Conservation (phyloP, 2,329 filamentous ascomycete species). For the Nemania serpens region DNA sequence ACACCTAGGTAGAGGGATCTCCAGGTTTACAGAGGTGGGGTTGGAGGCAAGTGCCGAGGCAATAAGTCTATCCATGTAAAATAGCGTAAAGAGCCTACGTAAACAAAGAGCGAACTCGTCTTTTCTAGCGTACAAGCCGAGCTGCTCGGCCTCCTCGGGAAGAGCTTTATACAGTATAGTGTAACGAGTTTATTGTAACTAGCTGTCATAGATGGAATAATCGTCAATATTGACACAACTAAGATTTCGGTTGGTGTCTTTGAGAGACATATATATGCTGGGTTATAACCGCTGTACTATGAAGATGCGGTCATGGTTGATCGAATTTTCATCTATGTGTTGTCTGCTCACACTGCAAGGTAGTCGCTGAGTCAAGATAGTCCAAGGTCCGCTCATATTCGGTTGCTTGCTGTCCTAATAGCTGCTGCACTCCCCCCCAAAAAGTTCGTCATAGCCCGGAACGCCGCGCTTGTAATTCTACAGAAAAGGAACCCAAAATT, state of each 20-base stretch:
- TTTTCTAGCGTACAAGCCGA: too few relatives aligned
- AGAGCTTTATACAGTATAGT: background rate
- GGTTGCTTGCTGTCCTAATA: background rate
- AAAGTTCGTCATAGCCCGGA: slow-evolving; percentile 17
- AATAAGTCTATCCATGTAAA: slow-evolving; percentile 15
- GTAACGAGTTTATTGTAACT: background rate
- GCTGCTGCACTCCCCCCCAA: background rate
- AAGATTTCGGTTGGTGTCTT: too few relatives aligned
- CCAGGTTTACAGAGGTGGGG: slow-evolving; percentile 25
- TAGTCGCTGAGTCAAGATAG: background rate
- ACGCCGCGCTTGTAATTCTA: slow-evolving; percentile 29
- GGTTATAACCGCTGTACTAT: background rate
- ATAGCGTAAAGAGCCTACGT: too few relatives aligned
- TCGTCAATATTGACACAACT: too few relatives aligned
- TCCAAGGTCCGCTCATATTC: slow-evolving; percentile 11
- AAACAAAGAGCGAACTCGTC: too few relatives aligned
- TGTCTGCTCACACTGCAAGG: background rate
- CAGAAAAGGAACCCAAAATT: slow-evolving; percentile 21
- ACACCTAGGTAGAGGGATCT: slow-evolving; percentile 5
- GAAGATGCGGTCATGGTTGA: background rate
- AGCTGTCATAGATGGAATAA: background rate
- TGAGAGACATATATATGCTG: background rate
- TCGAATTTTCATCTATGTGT: background rate
- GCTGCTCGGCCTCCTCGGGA: background rate
- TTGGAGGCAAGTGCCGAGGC: slow-evolving; percentile 38